Evolutionary conservation across 1,284 basidiomycete species (phyloP).

Genomic region (Clitocybe nebularis): DNA sequence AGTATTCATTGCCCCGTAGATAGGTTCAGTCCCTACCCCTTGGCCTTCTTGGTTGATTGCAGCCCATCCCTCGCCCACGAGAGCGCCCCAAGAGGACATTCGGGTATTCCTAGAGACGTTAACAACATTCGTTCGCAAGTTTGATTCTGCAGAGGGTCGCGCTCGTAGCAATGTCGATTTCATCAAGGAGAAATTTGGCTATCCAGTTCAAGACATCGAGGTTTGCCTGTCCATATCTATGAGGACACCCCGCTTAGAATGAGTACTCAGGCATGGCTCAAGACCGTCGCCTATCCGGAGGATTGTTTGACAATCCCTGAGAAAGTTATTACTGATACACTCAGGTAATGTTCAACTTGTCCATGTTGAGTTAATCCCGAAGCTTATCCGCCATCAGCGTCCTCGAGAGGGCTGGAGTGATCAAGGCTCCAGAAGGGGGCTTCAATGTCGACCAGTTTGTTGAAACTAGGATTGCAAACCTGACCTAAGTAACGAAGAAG

Average conservation of each 20-base stretch:
- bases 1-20: slow-evolving; percentile 39
- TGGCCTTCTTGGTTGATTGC: slow-evolving; percentile 98
- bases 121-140: slow-evolving; percentile 61
- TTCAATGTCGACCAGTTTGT: slow-evolving; percentile 64
- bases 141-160: slow-evolving; percentile 65
- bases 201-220: slow-evolving; percentile 75
- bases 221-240: too few species aligned
- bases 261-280: slow-evolving; percentile 74
- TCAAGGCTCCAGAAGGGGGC: slow-evolving; percentile 54
- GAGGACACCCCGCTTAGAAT: too few species aligned
- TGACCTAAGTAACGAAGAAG: slow-evolving; percentile 18
- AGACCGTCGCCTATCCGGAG: slow-evolving; percentile 72
- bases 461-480: slow-evolving; percentile 40
- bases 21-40: slow-evolving; percentile 86
- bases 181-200: slow-evolving; percentile 76
- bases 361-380: neutral
- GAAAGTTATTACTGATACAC: slow-evolving; percentile 64
- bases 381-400: slow-evolving; percentile 39
- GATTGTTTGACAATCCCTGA: slow-evolving; percentile 62
- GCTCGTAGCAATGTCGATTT: slow-evolving; percentile 65
- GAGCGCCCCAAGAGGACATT: slow-evolving; percentile 50
- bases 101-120: slow-evolving; percentile 63
- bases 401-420: slow-evolving; percentile 73
- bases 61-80: slow-evolving; percentile 57
- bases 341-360: slow-evolving; percentile 50